These are phyloP conservation scores for Ochromonadaceae sp. DNA, from an alignment of 352 stramenopile genomes.

Conservation along the genomic window DNA sequence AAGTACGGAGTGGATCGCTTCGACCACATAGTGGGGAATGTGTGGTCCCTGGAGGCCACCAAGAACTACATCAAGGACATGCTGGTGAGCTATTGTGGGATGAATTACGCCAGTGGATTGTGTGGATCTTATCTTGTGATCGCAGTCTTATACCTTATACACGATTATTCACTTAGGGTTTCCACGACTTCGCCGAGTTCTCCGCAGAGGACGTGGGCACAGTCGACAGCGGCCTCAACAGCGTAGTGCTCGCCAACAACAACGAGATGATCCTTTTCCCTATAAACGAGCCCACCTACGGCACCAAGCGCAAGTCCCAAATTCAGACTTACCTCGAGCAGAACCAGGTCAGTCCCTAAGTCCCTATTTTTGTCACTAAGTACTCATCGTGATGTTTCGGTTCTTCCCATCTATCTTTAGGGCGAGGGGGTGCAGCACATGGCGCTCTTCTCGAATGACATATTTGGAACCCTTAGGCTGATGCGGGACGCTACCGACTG, in stretches of 20 bases:
- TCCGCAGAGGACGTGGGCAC: conserved; percentile 81
- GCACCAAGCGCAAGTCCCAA: conserved; percentile 67
- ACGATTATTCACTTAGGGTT: too few relatives aligned
- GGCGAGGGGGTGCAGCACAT: conserved; percentile 85
- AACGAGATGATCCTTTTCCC: conserved; percentile 79
- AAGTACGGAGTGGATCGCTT: conserved; percentile 58
- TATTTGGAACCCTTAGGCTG: conserved; percentile 68
- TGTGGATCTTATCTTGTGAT: too few relatives aligned
- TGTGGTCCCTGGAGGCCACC: conserved; percentile 61
- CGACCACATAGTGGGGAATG: conserved; percentile 72
- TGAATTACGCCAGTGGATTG: too few relatives aligned
- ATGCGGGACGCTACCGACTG: conserved; percentile 34
- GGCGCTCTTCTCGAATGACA: conserved; percentile 86
- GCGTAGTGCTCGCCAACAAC: conserved; percentile 66
- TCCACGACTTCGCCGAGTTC: conserved; percentile 86
- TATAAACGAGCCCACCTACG: conserved; percentile 84
- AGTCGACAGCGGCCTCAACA: conserved; percentile 80
- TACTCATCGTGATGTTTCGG: too few relatives aligned
- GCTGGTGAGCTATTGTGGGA: too few relatives aligned
- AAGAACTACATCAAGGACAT: conserved; percentile 47
- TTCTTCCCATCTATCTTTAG: too few relatives aligned
- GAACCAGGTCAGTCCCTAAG: too few relatives aligned
- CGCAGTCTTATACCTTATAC: too few relatives aligned
- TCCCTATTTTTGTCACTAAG: too few relatives aligned
- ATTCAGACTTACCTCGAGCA: conserved; percentile 89